phyloP scores from a whole-genome alignment of 352 stramenopile species.

The Phytophthora parvispora region DNA sequence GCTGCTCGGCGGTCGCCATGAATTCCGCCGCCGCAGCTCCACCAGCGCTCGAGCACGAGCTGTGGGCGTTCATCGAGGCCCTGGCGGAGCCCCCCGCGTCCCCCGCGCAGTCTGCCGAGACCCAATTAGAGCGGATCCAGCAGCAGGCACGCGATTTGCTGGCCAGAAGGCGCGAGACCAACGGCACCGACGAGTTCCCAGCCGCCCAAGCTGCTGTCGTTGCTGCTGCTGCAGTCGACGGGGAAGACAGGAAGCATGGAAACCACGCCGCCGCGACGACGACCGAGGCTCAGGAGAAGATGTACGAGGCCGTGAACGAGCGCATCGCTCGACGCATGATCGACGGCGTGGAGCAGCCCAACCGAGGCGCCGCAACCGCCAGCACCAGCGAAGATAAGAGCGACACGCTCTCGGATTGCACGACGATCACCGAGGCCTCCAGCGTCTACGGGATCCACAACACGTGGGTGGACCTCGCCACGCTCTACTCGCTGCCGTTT shows the following conservation, averaged over 20 bases:
- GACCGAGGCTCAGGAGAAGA: slow-evolving; percentile 34
- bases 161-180: slow-evolving; percentile 16
- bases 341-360: slow-evolving; percentile 34
- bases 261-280: slow-evolving; percentile 1
- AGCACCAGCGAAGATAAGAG: slow-evolving; percentile 72
- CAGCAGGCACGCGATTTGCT: slow-evolving; percentile 47
- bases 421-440: slow-evolving; percentile 72
- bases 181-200: slow-evolving; percentile 16
- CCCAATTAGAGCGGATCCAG: slow-evolving; percentile 43
- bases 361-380: slow-evolving; percentile 10
- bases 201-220: slow-evolving; percentile 2
- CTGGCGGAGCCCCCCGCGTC: slow-evolving; percentile 18
- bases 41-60: slow-evolving; percentile 31
- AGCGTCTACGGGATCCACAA: slow-evolving; percentile 84
- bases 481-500: slow-evolving; percentile 82
- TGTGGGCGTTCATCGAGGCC: slow-evolving; percentile 67
- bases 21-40: slow-evolving; percentile 7
- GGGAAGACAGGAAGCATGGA: neutral
- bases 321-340: slow-evolving; percentile 69
- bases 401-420: slow-evolving; percentile 83
- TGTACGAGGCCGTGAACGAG: slow-evolving; percentile 71
- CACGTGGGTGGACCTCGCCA: slow-evolving; percentile 84
- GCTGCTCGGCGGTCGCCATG: slow-evolving; percentile 22
- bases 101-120: slow-evolving; percentile 5
- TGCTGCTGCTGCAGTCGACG: neutral